Conservation (phyloP, 306 rosid species). For the Pyrus bretschneideri region DNA sequence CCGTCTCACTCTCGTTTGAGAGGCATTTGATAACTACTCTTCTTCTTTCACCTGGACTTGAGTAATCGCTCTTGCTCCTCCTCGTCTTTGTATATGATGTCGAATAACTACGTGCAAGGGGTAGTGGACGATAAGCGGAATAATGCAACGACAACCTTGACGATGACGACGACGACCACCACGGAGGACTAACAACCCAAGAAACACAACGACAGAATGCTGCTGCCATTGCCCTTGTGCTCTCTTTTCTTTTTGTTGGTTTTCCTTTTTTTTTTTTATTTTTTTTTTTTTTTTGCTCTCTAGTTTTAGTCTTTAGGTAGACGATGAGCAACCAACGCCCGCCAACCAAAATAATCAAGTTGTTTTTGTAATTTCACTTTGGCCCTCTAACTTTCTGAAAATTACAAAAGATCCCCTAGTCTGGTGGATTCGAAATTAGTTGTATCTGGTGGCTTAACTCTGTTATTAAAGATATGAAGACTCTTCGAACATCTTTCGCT, state of each 20-base stretch:
- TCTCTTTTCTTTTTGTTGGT: no score
- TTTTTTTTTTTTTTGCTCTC: background rate
- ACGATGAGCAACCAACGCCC: no score
- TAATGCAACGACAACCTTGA: background rate
- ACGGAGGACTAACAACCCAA: background rate
- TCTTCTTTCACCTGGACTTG: conserved; percentile 14
- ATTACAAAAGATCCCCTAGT: no score
- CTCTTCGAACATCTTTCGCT: no score
- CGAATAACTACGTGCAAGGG: no score
- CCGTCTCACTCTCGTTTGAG: background rate
- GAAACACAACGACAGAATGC: background rate
- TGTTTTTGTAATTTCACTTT: no score
- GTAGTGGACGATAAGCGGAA: background rate
- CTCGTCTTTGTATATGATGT: background rate
- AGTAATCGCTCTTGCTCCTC: background rate
- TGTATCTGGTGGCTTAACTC: no score
- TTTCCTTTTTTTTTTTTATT: no score
- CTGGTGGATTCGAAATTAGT: no score
- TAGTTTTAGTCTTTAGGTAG: background rate
- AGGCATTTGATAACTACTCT: conserved; percentile 23
- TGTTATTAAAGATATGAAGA: no score
- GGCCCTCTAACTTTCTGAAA: no score
- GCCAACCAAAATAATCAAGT: no score
- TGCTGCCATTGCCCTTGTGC: background rate
- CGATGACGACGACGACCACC: background rate